Evolutionary conservation across 164 flowering plant genomes (phyloP), one percentile per base, ranked within the genome.

Genomic region (Piper longum): DNA sequence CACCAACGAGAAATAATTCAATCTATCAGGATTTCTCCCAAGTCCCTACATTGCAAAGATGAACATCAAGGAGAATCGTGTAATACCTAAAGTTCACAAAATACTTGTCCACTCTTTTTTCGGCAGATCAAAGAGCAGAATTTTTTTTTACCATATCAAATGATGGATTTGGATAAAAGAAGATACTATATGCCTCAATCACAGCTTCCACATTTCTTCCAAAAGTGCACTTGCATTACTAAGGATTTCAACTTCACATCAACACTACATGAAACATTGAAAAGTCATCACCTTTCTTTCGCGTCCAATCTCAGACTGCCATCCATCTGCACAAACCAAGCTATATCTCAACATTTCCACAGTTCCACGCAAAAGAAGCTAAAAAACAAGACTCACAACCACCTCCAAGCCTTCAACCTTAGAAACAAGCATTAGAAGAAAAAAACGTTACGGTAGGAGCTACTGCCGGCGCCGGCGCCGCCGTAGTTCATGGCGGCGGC

Each of bases 101-200:
- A 92, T 39, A 78, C 95, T 42, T 73, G 78, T 86, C 86, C 99
- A 93, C 90, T 71, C 85, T 83, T 66, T 76, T 79, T n/a, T n/a
- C n/a, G n/a, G n/a, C 62, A 88, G 62, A 45, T 88, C 72, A 43
- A 56, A 70, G 71, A 63, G 81, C 52, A 95, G 97, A 64, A 85
- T 87, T 17, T 82, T 79, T 43, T 86, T 81, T 73, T 76, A 83
- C 63, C 97, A 92, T 26, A 83, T 89, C 72, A 82, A 78, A 8
- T 96, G 97, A 7, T 90, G 85, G 41, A 74, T 78, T 69, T 92
- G 79, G 56, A 88, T 88, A 78, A 97, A 93, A 74, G 88, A 90
- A 2, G 92, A 90, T 2, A 88, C 70, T 80, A 90, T 90, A 12
- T 92, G 99, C 69, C 75, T 81, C 74, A 93, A 72, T 42, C 97